Evolutionary conservation across 2,329 filamentous ascomycete species (phyloP).

Genomic region (Microdochium trichocladiopsis): DNA sequence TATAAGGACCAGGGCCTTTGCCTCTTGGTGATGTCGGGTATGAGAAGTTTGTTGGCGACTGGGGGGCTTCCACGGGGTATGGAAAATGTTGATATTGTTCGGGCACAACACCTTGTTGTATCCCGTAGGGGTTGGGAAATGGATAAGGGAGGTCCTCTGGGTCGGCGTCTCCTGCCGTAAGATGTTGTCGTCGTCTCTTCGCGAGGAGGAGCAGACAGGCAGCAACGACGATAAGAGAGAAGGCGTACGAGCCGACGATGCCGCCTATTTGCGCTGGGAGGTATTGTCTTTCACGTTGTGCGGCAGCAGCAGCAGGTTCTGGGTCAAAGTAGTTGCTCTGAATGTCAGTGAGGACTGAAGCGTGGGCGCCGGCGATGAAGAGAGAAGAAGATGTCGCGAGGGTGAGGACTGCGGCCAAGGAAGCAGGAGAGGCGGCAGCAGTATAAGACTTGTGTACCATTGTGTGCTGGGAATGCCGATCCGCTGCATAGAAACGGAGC

Average conservation of each 20-base stretch:
- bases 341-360: conserved; percentile 14
- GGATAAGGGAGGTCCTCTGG: conserved; percentile 19
- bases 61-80: conserved; percentile 22
- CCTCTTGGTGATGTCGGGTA: conserved; percentile 33
- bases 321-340: conserved; percentile 36
- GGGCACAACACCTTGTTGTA: conserved; percentile 13
- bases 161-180: conserved; percentile 45
- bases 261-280: conserved; percentile 78
- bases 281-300: conserved; percentile 53
- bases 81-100: conserved; percentile 10
- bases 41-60: conserved; percentile 37
- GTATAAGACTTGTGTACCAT: conserved; percentile 25
- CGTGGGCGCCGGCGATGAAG: conserved; percentile 16
- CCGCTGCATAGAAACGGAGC: background rate
- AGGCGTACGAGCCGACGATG: conserved; percentile 76
- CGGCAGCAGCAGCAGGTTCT: conserved; percentile 50
- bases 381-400: conserved; percentile 1
- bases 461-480: conserved; percentile 9
- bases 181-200: conserved; percentile 44
- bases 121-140: conserved; percentile 10
- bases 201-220: conserved; percentile 55
- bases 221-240: conserved; percentile 69
- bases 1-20: conserved; percentile 30
- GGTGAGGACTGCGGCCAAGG: conserved; percentile 11
- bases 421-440: conserved; percentile 15